Base-by-base conservation (phyloP, 2,329 filamentous ascomycete species). In the Fusarium avenaceum region DNA sequence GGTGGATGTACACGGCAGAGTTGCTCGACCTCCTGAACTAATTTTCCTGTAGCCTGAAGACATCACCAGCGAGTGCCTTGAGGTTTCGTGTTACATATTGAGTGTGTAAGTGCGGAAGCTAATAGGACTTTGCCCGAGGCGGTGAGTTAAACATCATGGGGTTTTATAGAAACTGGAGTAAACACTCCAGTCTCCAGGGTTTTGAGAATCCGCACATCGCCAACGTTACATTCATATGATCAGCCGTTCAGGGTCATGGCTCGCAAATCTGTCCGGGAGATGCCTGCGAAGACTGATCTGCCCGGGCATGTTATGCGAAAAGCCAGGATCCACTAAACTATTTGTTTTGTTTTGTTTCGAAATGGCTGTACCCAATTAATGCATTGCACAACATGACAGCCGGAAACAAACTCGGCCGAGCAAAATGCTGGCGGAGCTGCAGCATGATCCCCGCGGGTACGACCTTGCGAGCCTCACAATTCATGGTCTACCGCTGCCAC, bases 241-340 rank as follows among this genome's bases (percentile, higher is more conserved):
- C 53, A 63, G 33, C 47, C 32, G 44, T 44, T 46, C 57, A 49
- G 57, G 61, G 57, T 54, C 51, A 59, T 51, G 28, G 57, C 53
- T 70, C 66, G 56, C 66, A 51, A 69, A 69, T 69, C 65, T 64
- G 63, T 39, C 54, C 56, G 52, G 66, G 40, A 63, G 42, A 26
- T 58, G 48, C 66, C n/a, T 45, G 66, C 44, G 22, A 50, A 22
- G 42, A 30, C 55, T 55, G 66, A 69, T 69, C 61, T 67, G 57
- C 58, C 22, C 66, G 62, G 50, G 52, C 48, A 63, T 70, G 40
- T 39, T 50, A 40, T n/a, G 38, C n/a, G 38, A 24, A 57, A 19
- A 30, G 19, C 33, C n/a, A 66, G 50, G 55, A 47, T 39, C 47
- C 42, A 65, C 51, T 69, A 48, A 57, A 46, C 40, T 15, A 55